Percentiles rank a stretch among this genome's conserved stretches.
Evolutionary conservation across 2,329 filamentous ascomycete genomes (phyloP).

Genomic region (Pseudovirgaria hyperparasitica): DNA sequence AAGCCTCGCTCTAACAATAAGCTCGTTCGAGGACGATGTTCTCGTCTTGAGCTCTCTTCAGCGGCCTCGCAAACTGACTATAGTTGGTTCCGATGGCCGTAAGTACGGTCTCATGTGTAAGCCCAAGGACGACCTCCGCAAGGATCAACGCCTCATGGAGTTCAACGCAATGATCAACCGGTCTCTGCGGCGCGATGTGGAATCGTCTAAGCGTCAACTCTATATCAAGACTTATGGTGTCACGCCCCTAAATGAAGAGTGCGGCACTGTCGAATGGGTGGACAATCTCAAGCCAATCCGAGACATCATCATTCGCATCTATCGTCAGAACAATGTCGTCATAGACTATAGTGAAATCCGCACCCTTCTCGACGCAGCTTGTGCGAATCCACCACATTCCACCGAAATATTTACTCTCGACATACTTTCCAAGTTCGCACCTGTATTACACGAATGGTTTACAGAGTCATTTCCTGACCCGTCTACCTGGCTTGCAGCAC

Average conservation of each 20-base stretch:
- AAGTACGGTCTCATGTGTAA: slow-evolving; percentile 89
- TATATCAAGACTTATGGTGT: slow-evolving; percentile 91
- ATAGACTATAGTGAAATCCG: slow-evolving; percentile 56
- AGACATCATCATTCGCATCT: slow-evolving; percentile 72
- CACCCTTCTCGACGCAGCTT: slow-evolving; percentile 45
- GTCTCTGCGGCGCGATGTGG: slow-evolving; percentile 79
- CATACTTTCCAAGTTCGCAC: slow-evolving; percentile 54
- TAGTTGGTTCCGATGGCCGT: slow-evolving; percentile 78
- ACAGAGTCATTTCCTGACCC: slow-evolving; percentile 89
- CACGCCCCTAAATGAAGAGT: slow-evolving; percentile 93
- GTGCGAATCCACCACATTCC: slow-evolving; percentile 45
- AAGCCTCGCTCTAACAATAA: slow-evolving; percentile 72
- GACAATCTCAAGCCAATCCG: slow-evolving; percentile 88
- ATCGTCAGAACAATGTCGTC: slow-evolving; percentile 58
- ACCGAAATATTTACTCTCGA: slow-evolving; percentile 55
- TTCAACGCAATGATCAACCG: slow-evolving; percentile 98
- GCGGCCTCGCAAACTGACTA: slow-evolving; percentile 78
- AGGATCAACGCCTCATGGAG: slow-evolving; percentile 97
- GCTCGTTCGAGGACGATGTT: slow-evolving; percentile 72
- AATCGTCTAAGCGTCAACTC: slow-evolving; percentile 77
- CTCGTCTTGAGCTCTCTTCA: slow-evolving; percentile 83
- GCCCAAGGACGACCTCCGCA: slow-evolving; percentile 93
- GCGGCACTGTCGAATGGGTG: slow-evolving; percentile 97
- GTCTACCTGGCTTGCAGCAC: slow-evolving; percentile 79
- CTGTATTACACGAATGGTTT: slow-evolving; percentile 89